Percentiles rank a stretch among this genome's conserved stretches.
phyloP scores from a whole-genome alignment of 352 stramenopile species.

The Paralagenidium karlingii region DNA sequence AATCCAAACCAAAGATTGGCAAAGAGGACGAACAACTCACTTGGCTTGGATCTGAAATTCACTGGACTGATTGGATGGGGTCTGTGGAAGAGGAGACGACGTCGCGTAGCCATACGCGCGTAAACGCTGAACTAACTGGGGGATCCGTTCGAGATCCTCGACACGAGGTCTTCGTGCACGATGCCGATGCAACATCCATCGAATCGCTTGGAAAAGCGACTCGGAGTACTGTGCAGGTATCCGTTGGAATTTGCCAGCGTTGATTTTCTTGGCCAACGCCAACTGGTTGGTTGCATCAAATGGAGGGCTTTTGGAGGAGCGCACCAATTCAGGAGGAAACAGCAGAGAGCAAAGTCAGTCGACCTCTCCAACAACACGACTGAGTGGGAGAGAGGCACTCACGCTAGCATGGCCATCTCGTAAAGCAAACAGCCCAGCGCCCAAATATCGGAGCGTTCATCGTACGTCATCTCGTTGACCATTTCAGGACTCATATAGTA shows the following conservation, averaged over 20 bases:
- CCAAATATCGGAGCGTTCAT: conserved; percentile 89
- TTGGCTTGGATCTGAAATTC: conserved; percentile 65
- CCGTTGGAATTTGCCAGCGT: conserved; percentile 82
- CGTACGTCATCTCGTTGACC: conserved; percentile 89
- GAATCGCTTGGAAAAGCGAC: conserved; percentile 81
- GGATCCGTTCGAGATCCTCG: conserved; percentile 74
- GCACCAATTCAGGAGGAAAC: neutral
- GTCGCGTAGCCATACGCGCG: conserved; percentile 57
- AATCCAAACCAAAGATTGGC: neutral
- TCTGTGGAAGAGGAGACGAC: neutral
- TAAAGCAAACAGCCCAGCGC: conserved; percentile 84
- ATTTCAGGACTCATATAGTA: conserved; percentile 91
- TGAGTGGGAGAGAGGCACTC: conserved; percentile 6
- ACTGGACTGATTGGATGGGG: conserved; percentile 7
- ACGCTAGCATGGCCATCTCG: conserved; percentile 82
- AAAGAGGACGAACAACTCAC: conserved; percentile 74
- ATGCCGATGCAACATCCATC: conserved; percentile 83
- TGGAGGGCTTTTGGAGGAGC: conserved; percentile 33
- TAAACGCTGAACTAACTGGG: conserved; percentile 68
- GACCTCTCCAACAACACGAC: too few species aligned
- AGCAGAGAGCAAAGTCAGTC: too few species aligned
- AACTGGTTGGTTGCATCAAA: conserved; percentile 90
- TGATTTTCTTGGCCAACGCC: conserved; percentile 89
- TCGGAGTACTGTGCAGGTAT: conserved; percentile 88
- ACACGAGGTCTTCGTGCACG: conserved; percentile 70